Evolutionary conservation across 2,329 filamentous ascomycete species (phyloP).

Genomic region (Xylariaceae sp.): DNA sequence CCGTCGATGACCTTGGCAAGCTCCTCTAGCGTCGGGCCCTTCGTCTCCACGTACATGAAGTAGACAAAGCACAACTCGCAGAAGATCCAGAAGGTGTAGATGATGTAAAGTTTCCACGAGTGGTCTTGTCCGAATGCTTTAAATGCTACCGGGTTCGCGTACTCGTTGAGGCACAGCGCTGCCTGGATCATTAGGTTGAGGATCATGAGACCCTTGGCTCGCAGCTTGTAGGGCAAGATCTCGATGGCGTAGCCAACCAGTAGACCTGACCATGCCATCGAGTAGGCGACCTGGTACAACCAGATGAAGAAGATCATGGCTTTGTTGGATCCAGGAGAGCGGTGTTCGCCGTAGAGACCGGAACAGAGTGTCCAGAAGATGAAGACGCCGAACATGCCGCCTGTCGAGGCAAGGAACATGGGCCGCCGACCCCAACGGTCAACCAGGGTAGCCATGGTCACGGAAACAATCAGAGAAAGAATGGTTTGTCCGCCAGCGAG

Average conservation of each 20-base stretch:
- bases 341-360: conserved; percentile 39
- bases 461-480: conserved; percentile 47
- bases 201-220: conserved; percentile 50
- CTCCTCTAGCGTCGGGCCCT: conserved; percentile 62
- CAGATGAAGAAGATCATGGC: conserved; percentile 46
- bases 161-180: conserved; percentile 49
- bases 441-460: conserved; percentile 47
- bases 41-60: conserved; percentile 56
- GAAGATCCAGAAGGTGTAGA: conserved; percentile 54
- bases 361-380: conserved; percentile 45
- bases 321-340: conserved; percentile 30
- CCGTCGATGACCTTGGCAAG: conserved; percentile 64
- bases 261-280: conserved; percentile 53
- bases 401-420: conserved; percentile 45
- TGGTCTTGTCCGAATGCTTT: conserved; percentile 35
- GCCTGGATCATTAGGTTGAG: conserved; percentile 54
- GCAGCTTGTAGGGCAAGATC: conserved; percentile 46
- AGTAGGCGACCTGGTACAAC: conserved; percentile 47
- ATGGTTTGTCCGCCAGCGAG: conserved; percentile 46
- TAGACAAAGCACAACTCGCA: conserved; percentile 52
- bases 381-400: conserved; percentile 44
- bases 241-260: conserved; percentile 51
- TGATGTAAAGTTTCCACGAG: conserved; percentile 53
- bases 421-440: conserved; percentile 53
- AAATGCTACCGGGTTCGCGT: conserved; percentile 52